Evolutionary conservation across 257 asterid species (phyloP), one percentile per base, ranked within the genome.

Genomic region (Leonotis leonurus): DNA sequence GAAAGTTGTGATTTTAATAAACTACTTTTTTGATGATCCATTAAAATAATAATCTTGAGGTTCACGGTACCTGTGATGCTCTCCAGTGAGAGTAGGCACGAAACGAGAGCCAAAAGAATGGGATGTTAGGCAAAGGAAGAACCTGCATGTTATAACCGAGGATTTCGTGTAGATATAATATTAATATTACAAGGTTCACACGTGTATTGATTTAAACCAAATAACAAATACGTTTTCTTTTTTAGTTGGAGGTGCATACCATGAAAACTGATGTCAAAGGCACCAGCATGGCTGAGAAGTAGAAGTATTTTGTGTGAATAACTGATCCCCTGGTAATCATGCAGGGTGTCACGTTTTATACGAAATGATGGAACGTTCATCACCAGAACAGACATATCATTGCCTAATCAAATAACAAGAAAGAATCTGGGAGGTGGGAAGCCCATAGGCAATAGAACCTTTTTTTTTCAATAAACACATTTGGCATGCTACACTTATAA

Each of bases 31-130:
- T 14, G 24, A 58, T 62, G 30, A n/a, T 51, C 16, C 3, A 27
- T n/a, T 65, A 30, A 35, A 40, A 53, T 32, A 24, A 66, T 36
- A 30, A 36, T 54, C n/a, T n/a, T 33, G 11, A 35, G 60, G 16
- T 67, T 65, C 40, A 3, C 13, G 75, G 68, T 48, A 87, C 99
- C 96, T 87, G 94, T 56, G 94, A 85, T 69, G 99, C 97, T 83
- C 96, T 87, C 94, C 97, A 93, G 78, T 93, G 97, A 55, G 97
- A 93, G 76, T 93, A 93, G 27, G 99, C 70, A 6, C 99, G 97
- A 77, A 85, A 93, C 65, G 85, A 81, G 78, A 83, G 54, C 99
- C 99, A 93, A 74, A 89, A 93, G 90, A 93, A 93, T 25, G 94
- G 92, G 53, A 93, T 77, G 73, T 93, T 93, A 69, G 99, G 99